These are phyloP conservation scores for Termitomyces sp. DNA, from an alignment of 768 basidiomycete species.

Conservation along the genomic window DNA sequence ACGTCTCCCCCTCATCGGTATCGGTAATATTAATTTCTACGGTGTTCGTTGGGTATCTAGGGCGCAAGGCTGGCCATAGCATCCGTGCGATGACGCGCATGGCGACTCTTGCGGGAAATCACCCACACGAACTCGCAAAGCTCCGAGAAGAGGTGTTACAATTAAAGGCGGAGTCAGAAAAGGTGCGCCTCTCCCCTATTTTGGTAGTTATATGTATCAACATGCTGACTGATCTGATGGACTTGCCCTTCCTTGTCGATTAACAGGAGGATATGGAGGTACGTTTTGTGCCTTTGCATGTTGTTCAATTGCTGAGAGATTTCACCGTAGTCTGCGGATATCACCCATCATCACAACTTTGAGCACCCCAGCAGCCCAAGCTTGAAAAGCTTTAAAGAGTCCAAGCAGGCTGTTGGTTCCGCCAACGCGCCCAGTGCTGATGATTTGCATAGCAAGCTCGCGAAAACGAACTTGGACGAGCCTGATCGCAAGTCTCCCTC, in stretches of 20 bases:
- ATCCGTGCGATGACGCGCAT: constrained; percentile 85
- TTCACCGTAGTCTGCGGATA: constrained; percentile 27
- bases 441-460: constrained; percentile 24
- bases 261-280: constrained; percentile 31
- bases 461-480: constrained; percentile 22
- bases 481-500: constrained; percentile 6
- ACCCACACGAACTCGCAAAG: constrained; percentile 36
- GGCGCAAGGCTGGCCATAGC: constrained; percentile 83
- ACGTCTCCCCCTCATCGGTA: constrained; percentile 24
- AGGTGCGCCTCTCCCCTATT: constrained; percentile 16
- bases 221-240: background rate
- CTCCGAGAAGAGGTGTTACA: constrained; percentile 55
- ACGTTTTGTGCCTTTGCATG: background rate
- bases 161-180: constrained; percentile 81
- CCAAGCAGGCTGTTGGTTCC: constrained; percentile 21
- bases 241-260: background rate
- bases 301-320: constrained; percentile 7
- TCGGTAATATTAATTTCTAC: background rate
- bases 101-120: constrained; percentile 46
- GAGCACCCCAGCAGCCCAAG: constrained; percentile 11
- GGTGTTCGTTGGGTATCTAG: constrained; percentile 30
- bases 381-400: background rate
- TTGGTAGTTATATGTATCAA: background rate
- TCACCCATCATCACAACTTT: constrained; percentile 45
- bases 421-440: constrained; percentile 9